Conservation (phyloP, 805 yeast species). For the Starmerella stigmatis region DNA sequence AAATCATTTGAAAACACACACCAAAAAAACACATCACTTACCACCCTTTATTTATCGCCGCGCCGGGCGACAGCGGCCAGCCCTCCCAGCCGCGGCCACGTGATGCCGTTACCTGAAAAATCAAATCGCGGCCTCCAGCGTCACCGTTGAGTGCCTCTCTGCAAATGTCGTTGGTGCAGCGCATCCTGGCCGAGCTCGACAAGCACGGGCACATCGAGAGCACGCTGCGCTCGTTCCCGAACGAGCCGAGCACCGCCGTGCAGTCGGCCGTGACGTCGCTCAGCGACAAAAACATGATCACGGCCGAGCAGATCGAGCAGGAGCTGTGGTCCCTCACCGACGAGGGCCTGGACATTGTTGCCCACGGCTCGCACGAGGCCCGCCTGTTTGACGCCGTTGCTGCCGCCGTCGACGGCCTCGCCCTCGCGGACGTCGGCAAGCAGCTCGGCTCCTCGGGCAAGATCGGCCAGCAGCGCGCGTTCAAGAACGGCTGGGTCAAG, state of each 20-base stretch:
- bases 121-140: neutral
- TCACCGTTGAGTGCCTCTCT: neutral
- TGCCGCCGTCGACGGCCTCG: conserved; percentile 64
- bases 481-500: conserved; percentile 91
- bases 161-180: conserved; percentile 19
- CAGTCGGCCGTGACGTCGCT: conserved; percentile 77
- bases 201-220: conserved; percentile 52
- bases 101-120: conserved; percentile 5
- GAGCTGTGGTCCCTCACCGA: conserved; percentile 65
- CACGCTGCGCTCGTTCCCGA: conserved; percentile 59
- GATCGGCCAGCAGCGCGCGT: conserved; percentile 94
- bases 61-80: too few relatives aligned
- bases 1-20: too few relatives aligned
- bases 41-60: too few relatives aligned
- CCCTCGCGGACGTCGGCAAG: conserved; percentile 53
- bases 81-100: too few relatives aligned
- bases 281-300: conserved; percentile 71
- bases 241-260: conserved; percentile 29
- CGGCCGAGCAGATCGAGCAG: conserved; percentile 58
- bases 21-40: too few relatives aligned
- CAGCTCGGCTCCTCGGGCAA: conserved; percentile 76
- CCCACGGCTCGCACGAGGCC: conserved; percentile 82
- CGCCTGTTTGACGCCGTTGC: conserved; percentile 67
- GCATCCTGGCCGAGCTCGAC: conserved; percentile 39
- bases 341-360: conserved; percentile 73